Base-by-base conservation (phyloP, 306 rosid species). In the Dalbergia cultrata region DNA sequence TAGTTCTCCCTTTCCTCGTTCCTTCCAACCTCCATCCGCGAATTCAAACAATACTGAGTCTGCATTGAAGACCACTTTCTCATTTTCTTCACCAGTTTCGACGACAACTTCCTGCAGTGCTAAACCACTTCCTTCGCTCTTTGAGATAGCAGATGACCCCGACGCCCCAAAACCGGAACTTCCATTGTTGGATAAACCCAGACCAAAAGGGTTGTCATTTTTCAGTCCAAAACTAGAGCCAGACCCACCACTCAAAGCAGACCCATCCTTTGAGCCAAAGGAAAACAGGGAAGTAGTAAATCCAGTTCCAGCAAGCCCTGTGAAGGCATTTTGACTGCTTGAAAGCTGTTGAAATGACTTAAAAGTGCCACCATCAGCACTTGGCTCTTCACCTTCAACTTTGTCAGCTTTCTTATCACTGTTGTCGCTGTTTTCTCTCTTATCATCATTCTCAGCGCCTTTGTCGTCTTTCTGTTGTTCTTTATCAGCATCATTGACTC, bases 11-110 rank as follows among this genome's bases (percentile, higher is more conserved):
- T 95, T 95, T 39, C 99, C 99, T 9, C 98, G 93, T 81, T 95
- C 99, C 88, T 93, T 95, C 99, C 99, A 95, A 44, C 96, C 87
- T 57, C 92, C 90, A 65, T 89, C 94, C 0, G 58, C 86, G 73
- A 88, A 95, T 66, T 95, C 99, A 35, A 93, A 95, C 82, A 95
- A 70, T 21, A 84, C 76, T 1, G 98, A 92, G 58, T 92, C 95
- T 16, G 99, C 96, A 79, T 75, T 84, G 58, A 95, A 95, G 76
- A 89, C 88, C 4, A 65, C 91, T 62, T 81, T 86, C 78, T 95
- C 99, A 13, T 95, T 88, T 86, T 95, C 99, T 88, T 95, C 99
- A 7, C 99, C 97, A 0, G 99, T 95, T 86, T 93, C 98, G 63
- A 93, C 92, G 34, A 88, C 79, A 34, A 95, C 96, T 88, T 91